phyloP scores from a whole-genome alignment of 257 asterid genomes.

The Parsonsia alboflavescens region DNA sequence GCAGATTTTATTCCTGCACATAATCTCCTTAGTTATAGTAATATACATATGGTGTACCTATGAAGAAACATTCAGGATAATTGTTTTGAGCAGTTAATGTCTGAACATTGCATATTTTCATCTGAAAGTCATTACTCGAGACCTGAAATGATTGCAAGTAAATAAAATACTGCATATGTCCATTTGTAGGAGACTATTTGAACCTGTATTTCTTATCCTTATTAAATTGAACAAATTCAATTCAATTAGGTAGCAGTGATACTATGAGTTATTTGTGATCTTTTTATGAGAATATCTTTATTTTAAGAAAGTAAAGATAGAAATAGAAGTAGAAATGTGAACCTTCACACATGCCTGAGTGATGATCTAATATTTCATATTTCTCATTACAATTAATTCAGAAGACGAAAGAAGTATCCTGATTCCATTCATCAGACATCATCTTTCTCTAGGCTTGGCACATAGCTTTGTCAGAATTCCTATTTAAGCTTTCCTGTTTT shows the following conservation, averaged over 20 bases:
- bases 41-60: background rate
- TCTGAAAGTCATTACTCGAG: background rate
- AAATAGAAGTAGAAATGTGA: too few relatives aligned
- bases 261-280: background rate
- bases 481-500: background rate
- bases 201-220: background rate
- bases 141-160: background rate
- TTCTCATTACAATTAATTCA: background rate
- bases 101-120: background rate
- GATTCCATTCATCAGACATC: background rate
- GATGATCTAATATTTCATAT: background rate
- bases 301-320: background rate
- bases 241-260: background rate
- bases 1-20: background rate
- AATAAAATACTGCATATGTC: background rate
- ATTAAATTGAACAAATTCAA: too few relatives aligned
- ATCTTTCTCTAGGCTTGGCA: background rate
- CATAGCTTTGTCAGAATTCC: background rate
- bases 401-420: background rate
- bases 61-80: background rate
- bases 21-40: background rate
- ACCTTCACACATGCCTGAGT: background rate
- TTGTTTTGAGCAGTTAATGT: background rate
- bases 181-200: background rate
- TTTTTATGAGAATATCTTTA: too few relatives aligned